Conservation (phyloP, 2,329 filamentous ascomycete genomes). For the Tolypocladium nubicola region DNA sequence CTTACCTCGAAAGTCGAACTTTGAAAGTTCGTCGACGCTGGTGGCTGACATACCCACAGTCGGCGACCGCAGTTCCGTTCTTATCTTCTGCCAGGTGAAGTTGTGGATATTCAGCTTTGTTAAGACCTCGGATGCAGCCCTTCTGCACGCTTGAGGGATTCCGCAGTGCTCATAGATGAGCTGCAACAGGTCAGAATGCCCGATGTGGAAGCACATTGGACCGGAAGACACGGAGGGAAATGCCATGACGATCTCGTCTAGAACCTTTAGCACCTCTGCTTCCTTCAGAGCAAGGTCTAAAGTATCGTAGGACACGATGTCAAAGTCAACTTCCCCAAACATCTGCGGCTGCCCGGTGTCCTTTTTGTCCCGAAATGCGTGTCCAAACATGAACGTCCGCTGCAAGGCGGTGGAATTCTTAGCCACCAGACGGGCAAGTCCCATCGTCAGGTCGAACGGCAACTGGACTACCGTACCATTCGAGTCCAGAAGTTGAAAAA, state of each 20-base stretch:
- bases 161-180: slow-evolving; percentile 86
- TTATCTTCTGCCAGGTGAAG: slow-evolving; percentile 73
- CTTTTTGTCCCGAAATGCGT: slow-evolving; percentile 70
- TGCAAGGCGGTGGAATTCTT: slow-evolving; percentile 53
- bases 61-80: slow-evolving; percentile 71
- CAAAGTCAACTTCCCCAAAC: slow-evolving; percentile 88
- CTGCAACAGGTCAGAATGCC: slow-evolving; percentile 78
- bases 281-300: slow-evolving; percentile 81
- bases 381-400: slow-evolving; percentile 78
- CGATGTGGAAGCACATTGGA: slow-evolving; percentile 81
- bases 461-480: slow-evolving; percentile 84
- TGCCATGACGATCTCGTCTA: slow-evolving; percentile 78
- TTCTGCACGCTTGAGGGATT: slow-evolving; percentile 57
- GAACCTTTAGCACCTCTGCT: slow-evolving; percentile 84
- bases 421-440: slow-evolving; percentile 76
- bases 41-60: slow-evolving; percentile 76
- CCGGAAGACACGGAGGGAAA: slow-evolving; percentile 65
- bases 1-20: slow-evolving; percentile 80
- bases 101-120: slow-evolving; percentile 79
- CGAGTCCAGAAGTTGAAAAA: slow-evolving; percentile 70
- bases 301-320: slow-evolving; percentile 78
- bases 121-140: slow-evolving; percentile 68
- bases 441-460: slow-evolving; percentile 87
- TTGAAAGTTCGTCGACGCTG: slow-evolving; percentile 78
- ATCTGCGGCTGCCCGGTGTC: slow-evolving; percentile 73